Evolutionary conservation across 176 grass and related monocot genomes (phyloP), one percentile per base, ranked within the genome.

Genomic region (Cenchrus fungigraminus): DNA sequence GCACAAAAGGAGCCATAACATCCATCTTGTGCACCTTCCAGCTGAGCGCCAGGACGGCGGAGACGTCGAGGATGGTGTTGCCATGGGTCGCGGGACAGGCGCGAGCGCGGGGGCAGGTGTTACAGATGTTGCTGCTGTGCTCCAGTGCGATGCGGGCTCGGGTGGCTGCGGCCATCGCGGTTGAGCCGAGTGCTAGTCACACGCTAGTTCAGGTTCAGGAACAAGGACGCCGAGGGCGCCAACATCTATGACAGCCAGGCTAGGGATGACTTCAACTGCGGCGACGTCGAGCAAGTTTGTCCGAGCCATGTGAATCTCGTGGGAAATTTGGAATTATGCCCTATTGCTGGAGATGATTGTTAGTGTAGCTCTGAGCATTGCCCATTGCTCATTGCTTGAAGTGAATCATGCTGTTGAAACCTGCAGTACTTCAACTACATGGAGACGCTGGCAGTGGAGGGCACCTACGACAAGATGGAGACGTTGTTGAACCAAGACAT

Each of bases 391-490:
- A 22, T 71, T 52, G 50, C 50, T 14, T 8, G 22, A 25, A 25
- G 22, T 52, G 53, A 80, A 66, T 31, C 43, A 5, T 53, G 71
- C 13, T 9, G 40, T 4, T 50, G 45, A 2, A 17, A 11, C 6
- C 13, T 3, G 73, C 84, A 96, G 97, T 99, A 97, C 79, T 97
- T 99, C 97, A 97, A 99, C 84, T 99, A 99, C 84, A 99, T 97
- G 97, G 97, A 94, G 69, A 99, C 97, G 97, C 94, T 99, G 56
- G 97, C 97, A 71, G 97, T 99, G 71, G 97, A 99, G 61, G 94
- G 97, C 71, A 91, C 92, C 56, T 99, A 99, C 86, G 94, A 97
- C 84, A 99, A 97, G 89, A 99, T 99, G 97, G 94, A 97, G 85
- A 92, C 90, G 78, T 88, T 99, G 42, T 54, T 99, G 84, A 88